Conservation (phyloP, 2,329 filamentous ascomycete genomes). For the Plenodomus lindquistii region DNA sequence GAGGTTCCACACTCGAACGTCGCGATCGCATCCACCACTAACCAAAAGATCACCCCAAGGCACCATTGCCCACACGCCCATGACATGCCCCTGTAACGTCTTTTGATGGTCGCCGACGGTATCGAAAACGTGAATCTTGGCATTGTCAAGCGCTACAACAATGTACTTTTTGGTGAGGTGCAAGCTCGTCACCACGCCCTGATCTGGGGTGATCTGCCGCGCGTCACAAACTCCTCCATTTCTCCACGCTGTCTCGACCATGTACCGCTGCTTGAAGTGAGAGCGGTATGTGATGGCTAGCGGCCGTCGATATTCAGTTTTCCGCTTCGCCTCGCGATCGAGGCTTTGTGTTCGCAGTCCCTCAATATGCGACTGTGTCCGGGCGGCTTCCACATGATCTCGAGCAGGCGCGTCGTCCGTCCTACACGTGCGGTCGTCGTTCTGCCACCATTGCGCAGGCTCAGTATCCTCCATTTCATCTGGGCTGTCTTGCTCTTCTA, state of each 20-base stretch:
- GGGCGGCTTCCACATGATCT: slow-evolving; percentile 31
- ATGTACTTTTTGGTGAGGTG: slow-evolving; percentile 96
- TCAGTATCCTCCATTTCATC: slow-evolving; percentile 35
- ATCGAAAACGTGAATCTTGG: slow-evolving; percentile 97
- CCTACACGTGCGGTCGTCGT: slow-evolving; percentile 32
- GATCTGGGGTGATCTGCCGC: slow-evolving; percentile 91
- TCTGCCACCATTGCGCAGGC: slow-evolving; percentile 27
- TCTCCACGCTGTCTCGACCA: slow-evolving; percentile 96
- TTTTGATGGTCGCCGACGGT: slow-evolving; percentile 85
- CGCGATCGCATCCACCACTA: slow-evolving; percentile 93
- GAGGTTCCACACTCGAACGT: slow-evolving; percentile 97
- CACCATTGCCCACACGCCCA: slow-evolving; percentile 99
- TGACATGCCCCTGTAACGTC: slow-evolving; percentile 91
- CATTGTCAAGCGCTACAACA: slow-evolving; percentile 95
- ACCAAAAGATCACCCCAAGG: slow-evolving; percentile 95
- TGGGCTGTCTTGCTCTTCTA: slow-evolving; percentile 27
- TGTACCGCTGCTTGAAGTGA: slow-evolving; percentile 96
- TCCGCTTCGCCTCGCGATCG: slow-evolving; percentile 54
- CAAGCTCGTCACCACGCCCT: slow-evolving; percentile 93
- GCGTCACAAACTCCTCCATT: slow-evolving; percentile 83
- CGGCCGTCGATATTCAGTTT: slow-evolving; percentile 49
- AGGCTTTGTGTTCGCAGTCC: slow-evolving; percentile 58
- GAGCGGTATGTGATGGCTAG: slow-evolving; percentile 86
- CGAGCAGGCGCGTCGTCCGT: slow-evolving; percentile 29
- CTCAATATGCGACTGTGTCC: slow-evolving; percentile 53